phyloP scores from a whole-genome alignment of 2,329 filamentous ascomycete genomes.

The Catunica adiposa region DNA sequence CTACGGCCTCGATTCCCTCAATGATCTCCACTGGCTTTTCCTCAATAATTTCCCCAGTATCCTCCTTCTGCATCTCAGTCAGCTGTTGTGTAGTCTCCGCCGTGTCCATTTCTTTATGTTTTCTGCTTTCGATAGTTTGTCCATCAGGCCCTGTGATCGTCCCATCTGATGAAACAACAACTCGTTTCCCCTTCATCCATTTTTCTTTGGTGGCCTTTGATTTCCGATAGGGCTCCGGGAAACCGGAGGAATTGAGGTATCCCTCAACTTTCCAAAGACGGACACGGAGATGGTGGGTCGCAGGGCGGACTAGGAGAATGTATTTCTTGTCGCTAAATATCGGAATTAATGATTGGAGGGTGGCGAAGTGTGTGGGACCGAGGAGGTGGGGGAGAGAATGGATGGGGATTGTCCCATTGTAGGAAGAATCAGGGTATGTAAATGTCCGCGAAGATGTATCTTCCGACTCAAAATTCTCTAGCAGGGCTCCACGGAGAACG shows the following conservation, averaged over 20 bases:
- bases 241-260: conserved; percentile 24
- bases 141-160: too few relatives aligned
- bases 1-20: neutral
- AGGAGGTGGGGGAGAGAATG: conserved; percentile 37
- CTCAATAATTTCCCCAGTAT: neutral
- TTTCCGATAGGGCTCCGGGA: neutral
- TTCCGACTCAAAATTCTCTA: neutral
- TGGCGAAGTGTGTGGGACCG: conserved; percentile 28
- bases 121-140: too few relatives aligned
- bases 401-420: conserved; percentile 28
- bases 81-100: too few relatives aligned
- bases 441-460: neutral
- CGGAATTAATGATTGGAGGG: conserved; percentile 23
- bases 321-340: conserved; percentile 25
- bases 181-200: neutral
- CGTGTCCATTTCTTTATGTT: neutral
- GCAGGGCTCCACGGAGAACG: neutral
- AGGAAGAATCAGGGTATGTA: conserved; percentile 10
- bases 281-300: conserved; percentile 30
- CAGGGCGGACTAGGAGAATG: conserved; percentile 26
- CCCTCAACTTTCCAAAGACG: conserved; percentile 43
- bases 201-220: neutral
- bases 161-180: too few relatives aligned
- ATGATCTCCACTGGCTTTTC: neutral
- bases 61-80: neutral